Evolutionary conservation across 352 stramenopile species (phyloP).

Genomic region (Globisporangium canariense): DNA sequence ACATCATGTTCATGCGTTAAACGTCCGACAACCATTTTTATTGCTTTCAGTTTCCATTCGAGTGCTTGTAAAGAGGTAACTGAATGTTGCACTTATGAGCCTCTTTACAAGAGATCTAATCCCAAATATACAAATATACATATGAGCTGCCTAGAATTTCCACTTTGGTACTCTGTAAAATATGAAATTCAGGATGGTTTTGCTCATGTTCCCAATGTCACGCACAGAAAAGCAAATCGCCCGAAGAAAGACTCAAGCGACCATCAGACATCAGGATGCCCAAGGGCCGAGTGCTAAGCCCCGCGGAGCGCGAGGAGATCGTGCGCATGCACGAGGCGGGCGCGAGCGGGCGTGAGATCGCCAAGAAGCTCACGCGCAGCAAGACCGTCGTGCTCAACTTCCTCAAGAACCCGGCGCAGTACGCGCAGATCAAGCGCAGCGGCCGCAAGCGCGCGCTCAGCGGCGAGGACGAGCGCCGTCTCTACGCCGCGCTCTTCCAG

Average conservation of each 20-base stretch:
- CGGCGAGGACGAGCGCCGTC: conserved; percentile 35
- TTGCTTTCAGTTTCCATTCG: background rate
- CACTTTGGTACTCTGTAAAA: no score
- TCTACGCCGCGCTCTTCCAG: conserved; percentile 33
- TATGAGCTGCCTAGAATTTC: no score
- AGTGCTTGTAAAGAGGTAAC: background rate
- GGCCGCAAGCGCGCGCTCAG: conserved; percentile 47
- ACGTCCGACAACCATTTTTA: background rate
- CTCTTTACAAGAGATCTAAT: no score
- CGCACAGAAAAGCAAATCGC: background rate
- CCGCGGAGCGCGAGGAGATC: conserved; percentile 45
- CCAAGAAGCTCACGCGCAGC: conserved; percentile 38
- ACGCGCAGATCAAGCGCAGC: conserved; percentile 49
- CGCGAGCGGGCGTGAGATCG: conserved; percentile 49
- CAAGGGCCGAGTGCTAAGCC: conserved; percentile 37
- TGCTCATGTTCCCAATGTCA: background rate
- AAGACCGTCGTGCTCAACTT: conserved; percentile 66
- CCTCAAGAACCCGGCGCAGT: conserved; percentile 39
- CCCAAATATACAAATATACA: no score
- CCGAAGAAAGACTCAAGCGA: background rate
- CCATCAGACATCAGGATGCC: conserved; percentile 24
- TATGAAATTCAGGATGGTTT: background rate
- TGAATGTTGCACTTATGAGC: no score
- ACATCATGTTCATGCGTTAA: no score
- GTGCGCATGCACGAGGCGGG: conserved; percentile 30